Conservation (phyloP, 805 yeast genomes). For the Hanseniaspora vineae region DNA sequence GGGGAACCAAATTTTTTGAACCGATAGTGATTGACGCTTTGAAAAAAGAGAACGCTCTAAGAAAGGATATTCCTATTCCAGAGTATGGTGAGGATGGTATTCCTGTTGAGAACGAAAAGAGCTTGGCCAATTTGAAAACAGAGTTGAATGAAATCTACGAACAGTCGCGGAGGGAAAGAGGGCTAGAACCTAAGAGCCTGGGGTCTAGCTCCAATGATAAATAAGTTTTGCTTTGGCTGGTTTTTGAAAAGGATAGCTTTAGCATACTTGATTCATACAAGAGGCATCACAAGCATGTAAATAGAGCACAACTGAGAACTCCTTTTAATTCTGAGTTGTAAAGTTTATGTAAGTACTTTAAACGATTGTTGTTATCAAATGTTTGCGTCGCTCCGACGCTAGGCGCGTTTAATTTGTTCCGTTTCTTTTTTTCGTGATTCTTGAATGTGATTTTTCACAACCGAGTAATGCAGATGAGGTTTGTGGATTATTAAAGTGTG, state of each 20-base stretch:
- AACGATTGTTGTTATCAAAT: too few relatives aligned
- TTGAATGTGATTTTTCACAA: too few relatives aligned
- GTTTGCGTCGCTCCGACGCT: neutral
- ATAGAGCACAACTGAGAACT: too few relatives aligned
- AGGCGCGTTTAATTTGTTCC: neutral
- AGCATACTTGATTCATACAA: too few relatives aligned
- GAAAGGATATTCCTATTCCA: conserved; percentile 47
- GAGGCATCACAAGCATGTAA: too few relatives aligned
- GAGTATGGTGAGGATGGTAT: conserved; percentile 35
- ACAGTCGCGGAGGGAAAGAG: conserved; percentile 5
- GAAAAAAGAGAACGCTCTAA: conserved; percentile 49
- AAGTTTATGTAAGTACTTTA: too few relatives aligned
- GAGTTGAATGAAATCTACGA: conserved; percentile 10
- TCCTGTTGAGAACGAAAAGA: conserved; percentile 18
- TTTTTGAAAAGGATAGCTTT: neutral
- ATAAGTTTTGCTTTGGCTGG: neutral
- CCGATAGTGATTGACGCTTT: conserved; percentile 60
- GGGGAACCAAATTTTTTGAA: conserved; percentile 51
- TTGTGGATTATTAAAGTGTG: too few relatives aligned
- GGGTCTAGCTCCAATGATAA: neutral
- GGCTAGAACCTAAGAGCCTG: neutral
- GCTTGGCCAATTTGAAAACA: conserved; percentile 9
- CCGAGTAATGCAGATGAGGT: too few relatives aligned
- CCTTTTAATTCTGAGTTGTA: too few relatives aligned
- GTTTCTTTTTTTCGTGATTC: neutral